phyloP scores from a whole-genome alignment of 2,329 filamentous ascomycete species.

The Sarocladiaceae sp. region DNA sequence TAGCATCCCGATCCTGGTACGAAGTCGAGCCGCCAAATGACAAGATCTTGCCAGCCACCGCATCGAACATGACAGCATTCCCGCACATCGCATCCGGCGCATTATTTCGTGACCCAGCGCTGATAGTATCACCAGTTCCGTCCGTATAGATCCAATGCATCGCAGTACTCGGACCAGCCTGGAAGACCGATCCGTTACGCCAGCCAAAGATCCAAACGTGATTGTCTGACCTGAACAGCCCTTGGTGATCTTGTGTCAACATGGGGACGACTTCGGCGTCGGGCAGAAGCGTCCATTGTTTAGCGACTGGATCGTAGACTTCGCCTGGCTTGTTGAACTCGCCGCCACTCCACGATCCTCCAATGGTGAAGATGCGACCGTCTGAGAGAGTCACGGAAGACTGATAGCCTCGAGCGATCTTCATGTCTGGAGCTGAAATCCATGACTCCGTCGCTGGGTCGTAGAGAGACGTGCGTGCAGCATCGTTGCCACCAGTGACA shows the following conservation, averaged over 20 bases:
- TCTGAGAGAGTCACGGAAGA: slow-evolving; percentile 44
- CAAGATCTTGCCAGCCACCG: slow-evolving; percentile 52
- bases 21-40: slow-evolving; percentile 43
- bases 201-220: slow-evolving; percentile 29
- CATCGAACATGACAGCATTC: slow-evolving; percentile 54
- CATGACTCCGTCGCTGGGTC: slow-evolving; percentile 33
- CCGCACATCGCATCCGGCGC: slow-evolving; percentile 50
- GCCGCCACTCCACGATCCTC: slow-evolving; percentile 48
- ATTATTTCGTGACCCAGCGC: slow-evolving; percentile 37
- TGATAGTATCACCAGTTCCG: slow-evolving; percentile 33
- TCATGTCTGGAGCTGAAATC: slow-evolving; percentile 36
- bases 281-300: slow-evolving; percentile 41
- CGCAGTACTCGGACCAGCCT: slow-evolving; percentile 47
- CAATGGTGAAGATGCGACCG: slow-evolving; percentile 54
- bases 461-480: slow-evolving; percentile 44
- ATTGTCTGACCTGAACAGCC: slow-evolving; percentile 41
- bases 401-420: slow-evolving; percentile 48
- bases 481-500: slow-evolving; percentile 49
- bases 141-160: slow-evolving; percentile 55
- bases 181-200: slow-evolving; percentile 47
- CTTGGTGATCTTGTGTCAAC: slow-evolving; percentile 38
- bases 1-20: slow-evolving; percentile 39
- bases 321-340: slow-evolving; percentile 51
- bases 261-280: slow-evolving; percentile 35
- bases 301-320: slow-evolving; percentile 39